A percentile compares a stretch with the other conserved stretches of the same genome.
Conservation (phyloP, 2,329 filamentous ascomycete genomes). For the Cyphellophora attinorum region DNA sequence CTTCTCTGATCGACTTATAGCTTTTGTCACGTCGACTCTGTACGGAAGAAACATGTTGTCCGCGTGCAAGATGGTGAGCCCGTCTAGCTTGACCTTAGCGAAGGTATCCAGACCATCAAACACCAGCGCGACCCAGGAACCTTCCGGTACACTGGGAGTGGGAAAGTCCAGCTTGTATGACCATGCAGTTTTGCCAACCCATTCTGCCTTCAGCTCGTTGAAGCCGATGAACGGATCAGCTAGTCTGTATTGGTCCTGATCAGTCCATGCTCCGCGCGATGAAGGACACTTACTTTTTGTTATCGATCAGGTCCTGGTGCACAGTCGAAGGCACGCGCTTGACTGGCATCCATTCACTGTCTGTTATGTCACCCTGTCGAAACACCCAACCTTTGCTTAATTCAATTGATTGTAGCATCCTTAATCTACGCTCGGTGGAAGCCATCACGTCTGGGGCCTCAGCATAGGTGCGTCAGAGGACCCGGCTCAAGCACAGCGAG, state of each 20-base stretch:
- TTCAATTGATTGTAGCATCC: too few species aligned
- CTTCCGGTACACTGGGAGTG: slow-evolving; percentile 27
- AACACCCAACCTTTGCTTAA: slow-evolving; percentile 26
- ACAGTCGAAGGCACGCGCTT: slow-evolving; percentile 29
- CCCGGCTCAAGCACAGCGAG: too few species aligned
- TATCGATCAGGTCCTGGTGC: slow-evolving; percentile 32
- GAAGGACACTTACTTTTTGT: slow-evolving; percentile 18
- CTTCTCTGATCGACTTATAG: slow-evolving; percentile 28
- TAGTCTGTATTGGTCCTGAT: slow-evolving; percentile 17
- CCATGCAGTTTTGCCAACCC: slow-evolving; percentile 66
- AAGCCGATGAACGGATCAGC: slow-evolving; percentile 62
- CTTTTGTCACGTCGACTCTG: slow-evolving; percentile 55
- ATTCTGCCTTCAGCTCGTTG: slow-evolving; percentile 65
- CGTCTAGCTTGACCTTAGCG: slow-evolving; percentile 62
- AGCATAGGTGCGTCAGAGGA: too few species aligned
- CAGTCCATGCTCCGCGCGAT: background rate
- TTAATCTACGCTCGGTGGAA: too few species aligned
- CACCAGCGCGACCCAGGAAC: slow-evolving; percentile 48
- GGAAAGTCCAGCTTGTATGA: slow-evolving; percentile 56
- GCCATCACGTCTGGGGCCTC: too few species aligned
- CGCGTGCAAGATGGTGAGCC: slow-evolving; percentile 54
- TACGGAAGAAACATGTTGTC: slow-evolving; percentile 75
- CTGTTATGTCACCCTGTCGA: slow-evolving; percentile 23
- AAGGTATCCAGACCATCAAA: slow-evolving; percentile 77
- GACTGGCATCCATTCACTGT: slow-evolving; percentile 26